phyloP scores from a whole-genome alignment of 1,284 basidiomycete species.

The Earliella scabrosa region DNA sequence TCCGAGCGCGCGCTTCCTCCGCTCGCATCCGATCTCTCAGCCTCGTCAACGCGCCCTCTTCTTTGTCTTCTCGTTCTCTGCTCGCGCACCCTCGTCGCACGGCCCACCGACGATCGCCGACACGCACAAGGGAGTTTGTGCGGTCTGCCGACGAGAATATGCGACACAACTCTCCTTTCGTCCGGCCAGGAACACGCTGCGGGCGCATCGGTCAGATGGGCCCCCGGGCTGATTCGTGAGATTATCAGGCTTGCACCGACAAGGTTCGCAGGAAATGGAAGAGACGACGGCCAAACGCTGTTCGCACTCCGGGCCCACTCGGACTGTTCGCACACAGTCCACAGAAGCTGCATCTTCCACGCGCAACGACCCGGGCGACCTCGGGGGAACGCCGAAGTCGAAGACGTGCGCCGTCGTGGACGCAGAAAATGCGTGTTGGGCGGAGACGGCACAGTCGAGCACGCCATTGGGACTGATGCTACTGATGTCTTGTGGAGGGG shows the following conservation, averaged over 20 bases:
- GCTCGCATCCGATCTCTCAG: too few relatives aligned
- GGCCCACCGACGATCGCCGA: not conserved
- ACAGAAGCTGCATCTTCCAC: not conserved
- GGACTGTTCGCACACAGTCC: not conserved
- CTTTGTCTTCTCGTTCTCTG: not conserved
- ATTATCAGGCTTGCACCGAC: conserved; percentile 1
- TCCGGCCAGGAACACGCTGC: not conserved
- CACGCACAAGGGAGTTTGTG: not conserved
- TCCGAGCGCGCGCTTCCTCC: too few relatives aligned
- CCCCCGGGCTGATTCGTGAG: conserved; percentile 6
- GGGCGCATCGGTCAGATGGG: not conserved
- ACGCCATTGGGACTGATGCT: not conserved
- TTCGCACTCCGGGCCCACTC: not conserved
- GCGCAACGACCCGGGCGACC: not conserved
- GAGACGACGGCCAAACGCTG: not conserved
- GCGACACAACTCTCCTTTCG: too few relatives aligned
- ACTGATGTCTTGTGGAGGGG: not conserved
- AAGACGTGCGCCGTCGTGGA: too few relatives aligned
- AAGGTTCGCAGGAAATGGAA: not conserved
- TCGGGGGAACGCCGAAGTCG: not conserved
- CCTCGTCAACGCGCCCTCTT: too few relatives aligned
- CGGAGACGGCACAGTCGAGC: too few relatives aligned
- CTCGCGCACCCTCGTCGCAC: not conserved
- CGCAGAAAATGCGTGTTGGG: too few relatives aligned
- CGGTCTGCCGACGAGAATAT: too few relatives aligned